phyloP scores from a whole-genome alignment of 495 filamentous ascomycete genomes.

The Niebla homalea region DNA sequence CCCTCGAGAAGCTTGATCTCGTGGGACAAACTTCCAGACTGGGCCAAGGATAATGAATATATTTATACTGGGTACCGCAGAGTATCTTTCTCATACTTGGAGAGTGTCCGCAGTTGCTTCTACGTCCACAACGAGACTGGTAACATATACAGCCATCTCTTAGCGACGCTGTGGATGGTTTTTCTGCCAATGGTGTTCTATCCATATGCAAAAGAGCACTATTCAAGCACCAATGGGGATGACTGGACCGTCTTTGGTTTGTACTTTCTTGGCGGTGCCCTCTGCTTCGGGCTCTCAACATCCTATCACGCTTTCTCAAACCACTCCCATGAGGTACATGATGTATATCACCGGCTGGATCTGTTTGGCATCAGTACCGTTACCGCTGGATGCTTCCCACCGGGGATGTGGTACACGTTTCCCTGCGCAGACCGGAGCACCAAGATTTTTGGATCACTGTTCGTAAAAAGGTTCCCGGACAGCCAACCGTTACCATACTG shows the following conservation, averaged over 20 bases:
- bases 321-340: constrained; percentile 28
- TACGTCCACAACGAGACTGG: constrained; percentile 36
- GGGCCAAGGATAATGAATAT: constrained; percentile 27
- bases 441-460: constrained; percentile 35
- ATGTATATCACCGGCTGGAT: constrained; percentile 33
- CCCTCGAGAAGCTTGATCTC: background rate
- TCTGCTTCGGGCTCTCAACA: constrained; percentile 30
- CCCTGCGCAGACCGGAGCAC: constrained; percentile 30
- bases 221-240: constrained; percentile 18
- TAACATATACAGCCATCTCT: constrained; percentile 33
- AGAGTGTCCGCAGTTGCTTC: constrained; percentile 19
- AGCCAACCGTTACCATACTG: constrained; percentile 24
- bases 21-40: constrained; percentile 20
- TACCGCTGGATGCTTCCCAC: constrained; percentile 34
- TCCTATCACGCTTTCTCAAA: constrained; percentile 39
- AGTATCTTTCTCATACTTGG: constrained; percentile 19
- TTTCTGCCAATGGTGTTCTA: constrained; percentile 19
- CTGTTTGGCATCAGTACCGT: constrained; percentile 34
- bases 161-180: constrained; percentile 23
- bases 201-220: constrained; percentile 17
- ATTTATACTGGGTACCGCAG: constrained; percentile 26
- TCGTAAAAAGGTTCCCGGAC: constrained; percentile 3
- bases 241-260: constrained; percentile 30
- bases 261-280: constrained; percentile 26
- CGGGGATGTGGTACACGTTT: constrained; percentile 38